These are phyloP conservation scores for Tetraselmis striata DNA, from an alignment of 139 green algal species.

Conservation along the genomic window DNA sequence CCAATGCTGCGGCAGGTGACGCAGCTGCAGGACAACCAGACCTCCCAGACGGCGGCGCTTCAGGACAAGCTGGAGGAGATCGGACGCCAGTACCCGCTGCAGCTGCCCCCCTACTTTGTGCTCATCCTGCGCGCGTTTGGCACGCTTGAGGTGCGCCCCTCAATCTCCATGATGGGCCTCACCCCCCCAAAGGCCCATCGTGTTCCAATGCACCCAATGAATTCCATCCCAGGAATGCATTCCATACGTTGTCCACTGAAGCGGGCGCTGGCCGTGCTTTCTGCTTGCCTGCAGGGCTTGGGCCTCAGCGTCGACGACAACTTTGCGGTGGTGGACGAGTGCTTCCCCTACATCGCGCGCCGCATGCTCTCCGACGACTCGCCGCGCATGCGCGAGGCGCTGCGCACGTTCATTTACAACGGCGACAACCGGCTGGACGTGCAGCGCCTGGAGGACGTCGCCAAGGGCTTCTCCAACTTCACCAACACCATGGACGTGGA, in stretches of 20 bases:
- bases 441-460: slow-evolving; percentile 23
- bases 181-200: too few relatives aligned
- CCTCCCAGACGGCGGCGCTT: background rate
- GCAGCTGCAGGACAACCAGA: background rate
- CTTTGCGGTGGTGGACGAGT: slow-evolving; percentile 49
- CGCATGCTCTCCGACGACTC: slow-evolving; percentile 79
- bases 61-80: background rate
- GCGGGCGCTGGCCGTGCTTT: background rate
- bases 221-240: too few relatives aligned
- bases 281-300: background rate
- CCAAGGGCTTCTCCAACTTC: background rate
- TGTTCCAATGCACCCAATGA: too few relatives aligned
- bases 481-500: background rate
- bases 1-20: too few relatives aligned
- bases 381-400: slow-evolving; percentile 56
- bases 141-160: background rate
- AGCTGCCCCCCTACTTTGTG: slow-evolving; percentile 75
- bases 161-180: background rate
- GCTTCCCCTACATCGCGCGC: slow-evolving; percentile 86
- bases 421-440: slow-evolving; percentile 55
- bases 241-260: too few relatives aligned
- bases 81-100: background rate
- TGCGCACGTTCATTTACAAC: slow-evolving; percentile 76
- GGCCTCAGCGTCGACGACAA: background rate
- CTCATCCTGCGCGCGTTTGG: slow-evolving; percentile 86